phyloP scores from a whole-genome alignment of 177 flowering plant species.

The Vitis hybrid region DNA sequence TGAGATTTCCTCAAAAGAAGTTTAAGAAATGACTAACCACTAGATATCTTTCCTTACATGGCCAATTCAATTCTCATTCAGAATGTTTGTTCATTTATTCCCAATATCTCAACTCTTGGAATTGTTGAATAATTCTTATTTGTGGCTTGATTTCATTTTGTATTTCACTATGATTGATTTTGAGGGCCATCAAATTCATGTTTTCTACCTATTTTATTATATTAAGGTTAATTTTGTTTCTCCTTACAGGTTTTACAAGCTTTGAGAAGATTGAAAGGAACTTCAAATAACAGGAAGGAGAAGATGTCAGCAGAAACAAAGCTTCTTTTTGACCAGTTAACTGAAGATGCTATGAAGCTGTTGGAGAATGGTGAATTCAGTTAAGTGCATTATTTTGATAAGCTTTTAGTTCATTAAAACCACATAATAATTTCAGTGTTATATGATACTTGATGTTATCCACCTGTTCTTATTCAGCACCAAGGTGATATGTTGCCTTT shows the following conservation, averaged over 20 bases:
- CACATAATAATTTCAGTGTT: neutral
- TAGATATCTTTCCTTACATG: no score
- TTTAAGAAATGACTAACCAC: no score
- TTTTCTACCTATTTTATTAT: neutral
- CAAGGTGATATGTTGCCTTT: neutral
- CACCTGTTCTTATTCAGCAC: neutral
- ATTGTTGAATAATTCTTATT: neutral
- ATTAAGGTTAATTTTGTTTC: neutral
- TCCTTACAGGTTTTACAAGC: slow-evolving; percentile 71
- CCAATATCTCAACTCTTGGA: neutral
- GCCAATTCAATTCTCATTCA: no score
- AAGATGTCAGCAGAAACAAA: slow-evolving; percentile 86
- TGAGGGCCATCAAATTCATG: neutral
- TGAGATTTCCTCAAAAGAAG: no score
- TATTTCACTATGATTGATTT: neutral
- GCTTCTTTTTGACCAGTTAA: slow-evolving; percentile 82
- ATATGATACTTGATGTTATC: neutral
- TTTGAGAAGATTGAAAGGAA: slow-evolving; percentile 83
- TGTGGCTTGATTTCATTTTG: neutral
- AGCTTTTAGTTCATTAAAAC: neutral
- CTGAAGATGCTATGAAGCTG: slow-evolving; percentile 89
- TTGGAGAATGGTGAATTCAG: slow-evolving; percentile 93
- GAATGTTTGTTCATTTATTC: no score
- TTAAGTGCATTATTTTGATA: slow-evolving; percentile 35
- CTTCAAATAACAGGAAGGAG: slow-evolving; percentile 57